Conservation (phyloP, 345 rosid species). For the Conringia planisiliqua region DNA sequence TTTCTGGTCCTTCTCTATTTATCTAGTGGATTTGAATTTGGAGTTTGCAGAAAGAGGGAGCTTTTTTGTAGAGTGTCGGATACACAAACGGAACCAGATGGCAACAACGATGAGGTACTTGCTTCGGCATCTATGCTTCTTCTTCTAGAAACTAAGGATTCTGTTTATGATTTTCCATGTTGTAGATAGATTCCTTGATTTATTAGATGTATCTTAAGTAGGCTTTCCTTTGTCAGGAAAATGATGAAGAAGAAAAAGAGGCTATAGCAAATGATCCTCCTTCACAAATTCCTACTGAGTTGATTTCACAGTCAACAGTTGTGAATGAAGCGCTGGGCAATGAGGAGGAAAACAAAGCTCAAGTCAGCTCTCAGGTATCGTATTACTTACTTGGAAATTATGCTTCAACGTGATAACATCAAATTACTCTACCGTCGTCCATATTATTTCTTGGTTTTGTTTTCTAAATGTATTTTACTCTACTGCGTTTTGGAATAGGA, state of each 20-base stretch:
- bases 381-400: neutral
- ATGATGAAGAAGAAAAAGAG: conserved; percentile 46
- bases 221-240: conserved; percentile 37
- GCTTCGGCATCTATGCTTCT: neutral
- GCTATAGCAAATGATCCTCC: conserved; percentile 35
- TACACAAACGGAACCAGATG: conserved; percentile 69
- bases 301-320: conserved; percentile 41
- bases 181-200: neutral
- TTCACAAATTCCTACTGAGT: conserved; percentile 36
- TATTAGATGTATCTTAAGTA: neutral
- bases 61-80: conserved; percentile 56
- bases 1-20: neutral
- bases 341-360: conserved; percentile 40
- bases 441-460: neutral
- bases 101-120: conserved; percentile 66
- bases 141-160: neutral
- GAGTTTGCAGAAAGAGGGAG: conserved; percentile 47
- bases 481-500: conserved; percentile 52
- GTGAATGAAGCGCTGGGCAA: conserved; percentile 34
- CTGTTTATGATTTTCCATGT: neutral
- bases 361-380: conserved; percentile 53
- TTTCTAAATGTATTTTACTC: conserved; percentile 11
- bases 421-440: neutral
- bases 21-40: neutral
- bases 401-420: neutral